Evolutionary conservation across 1,284 basidiomycete species (phyloP).

Genomic region (Macrocystidia cucumis): DNA sequence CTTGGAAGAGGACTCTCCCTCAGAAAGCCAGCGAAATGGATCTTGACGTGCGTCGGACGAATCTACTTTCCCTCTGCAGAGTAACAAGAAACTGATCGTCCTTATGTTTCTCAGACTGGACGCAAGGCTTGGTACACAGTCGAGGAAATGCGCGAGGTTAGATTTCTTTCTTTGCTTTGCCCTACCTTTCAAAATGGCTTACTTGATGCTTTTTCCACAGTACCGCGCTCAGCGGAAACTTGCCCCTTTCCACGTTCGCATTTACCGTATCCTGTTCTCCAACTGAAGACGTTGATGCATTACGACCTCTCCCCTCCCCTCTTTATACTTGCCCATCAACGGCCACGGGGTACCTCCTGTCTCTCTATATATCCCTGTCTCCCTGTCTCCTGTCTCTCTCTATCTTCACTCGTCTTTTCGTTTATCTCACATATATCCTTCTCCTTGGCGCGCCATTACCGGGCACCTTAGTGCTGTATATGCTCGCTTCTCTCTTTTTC

Average conservation of each 20-base stretch:
- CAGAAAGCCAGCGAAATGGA: conserved; percentile 28
- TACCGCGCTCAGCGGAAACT: conserved; percentile 26
- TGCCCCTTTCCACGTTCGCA: conserved; percentile 25
- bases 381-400: too few relatives aligned
- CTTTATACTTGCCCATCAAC: too few relatives aligned
- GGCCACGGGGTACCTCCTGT: too few relatives aligned
- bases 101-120: conserved; percentile 17
- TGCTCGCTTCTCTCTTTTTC: too few relatives aligned
- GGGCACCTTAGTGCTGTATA: too few relatives aligned
- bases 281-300: conserved; percentile 12
- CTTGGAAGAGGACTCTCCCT: conserved; percentile 31
- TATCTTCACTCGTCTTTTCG: too few relatives aligned
- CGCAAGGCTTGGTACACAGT: conserved; percentile 35
- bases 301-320: too few relatives aligned
- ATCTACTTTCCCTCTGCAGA: background rate
- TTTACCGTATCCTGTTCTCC: conserved; percentile 26
- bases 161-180: conserved; percentile 6
- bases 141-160: conserved; percentile 29
- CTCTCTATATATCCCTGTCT: too few relatives aligned
- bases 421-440: too few relatives aligned
- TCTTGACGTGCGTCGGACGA: conserved; percentile 27
- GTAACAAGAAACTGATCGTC: background rate
- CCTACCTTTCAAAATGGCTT: background rate
- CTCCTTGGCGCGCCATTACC: too few relatives aligned
- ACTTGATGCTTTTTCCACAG: conserved; percentile 9